Base-by-base conservation (phyloP, 257 asterid genomes). In the Rauvolfia tetraphylla region DNA sequence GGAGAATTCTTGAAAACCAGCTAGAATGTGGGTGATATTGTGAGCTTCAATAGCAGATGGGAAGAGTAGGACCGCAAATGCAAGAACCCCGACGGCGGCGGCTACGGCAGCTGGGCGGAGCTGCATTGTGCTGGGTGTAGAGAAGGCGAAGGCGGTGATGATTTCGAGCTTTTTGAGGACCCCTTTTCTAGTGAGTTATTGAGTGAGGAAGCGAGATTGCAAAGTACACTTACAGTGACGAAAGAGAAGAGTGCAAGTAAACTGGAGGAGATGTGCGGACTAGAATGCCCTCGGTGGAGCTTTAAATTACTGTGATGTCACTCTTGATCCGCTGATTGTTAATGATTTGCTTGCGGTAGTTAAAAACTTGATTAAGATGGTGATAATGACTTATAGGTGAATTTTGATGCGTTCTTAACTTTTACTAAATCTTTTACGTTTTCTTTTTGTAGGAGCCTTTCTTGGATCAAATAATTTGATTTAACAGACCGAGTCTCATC, bases 11-110 rank as follows among this genome's bases (percentile, higher is more conserved):
- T 86, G 81, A 71, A 75, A 27, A 8, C 79, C 80, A 0, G 76
- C 85, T 41, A 92, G 89, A 71, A 89, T 88, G 80, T 42, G 70
- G 31, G 96, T 92, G 62, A 92, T 84, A 78, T 92, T 86, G 87
- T 85, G 89, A 41, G 96, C 89, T 20, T 77, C 69, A 66, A 87
- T 15, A 44, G 88, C 0, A 79, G 84, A 39, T 17, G 85, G 78
- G 14, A 78, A 63, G 70, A 84, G 73, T 41, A 82, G 11, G 20
- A 88, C 25, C 14, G 79, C 23, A 0, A 84, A 53, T 0, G 80
- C 69, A 15, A 88, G n/a, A 76, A 72, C 84, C 70, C 81, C 66
- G 2, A 79, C 76, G 39, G 81, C 78, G 63, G 88, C 79, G 76
- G 44, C 61, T 39, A 23, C 6, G 3, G 54, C 72, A 61, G 80